phyloP scores from a whole-genome alignment of 192 early-diverging fungal genomes.

The Rhizoclosmatium sp. region DNA sequence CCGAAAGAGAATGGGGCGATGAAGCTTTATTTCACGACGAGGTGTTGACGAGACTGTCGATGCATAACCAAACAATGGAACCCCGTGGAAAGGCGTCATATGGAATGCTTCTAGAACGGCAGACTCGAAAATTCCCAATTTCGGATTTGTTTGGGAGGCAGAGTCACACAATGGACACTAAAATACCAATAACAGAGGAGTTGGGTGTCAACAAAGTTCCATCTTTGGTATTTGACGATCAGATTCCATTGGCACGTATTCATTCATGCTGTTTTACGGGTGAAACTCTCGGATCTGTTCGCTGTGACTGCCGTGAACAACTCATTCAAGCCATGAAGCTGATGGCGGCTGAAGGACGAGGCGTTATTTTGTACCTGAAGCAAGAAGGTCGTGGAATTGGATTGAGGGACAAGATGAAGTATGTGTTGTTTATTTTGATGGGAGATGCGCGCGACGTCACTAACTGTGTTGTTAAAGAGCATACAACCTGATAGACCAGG shows the following conservation, averaged over 20 bases:
- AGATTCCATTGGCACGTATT: constrained; percentile 82
- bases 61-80: too few species aligned
- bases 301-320: constrained; percentile 83
- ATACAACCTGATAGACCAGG: constrained; percentile 96
- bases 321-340: constrained; percentile 40
- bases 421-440: constrained; percentile 31
- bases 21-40: too few species aligned
- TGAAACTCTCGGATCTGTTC: constrained; percentile 86
- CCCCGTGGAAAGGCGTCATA: too few species aligned
- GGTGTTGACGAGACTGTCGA: too few species aligned
- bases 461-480: constrained; percentile 64
- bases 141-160: too few species aligned
- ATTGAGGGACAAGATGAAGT: constrained; percentile 89
- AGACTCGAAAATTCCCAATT: too few species aligned
- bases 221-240: not conserved
- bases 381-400: constrained; percentile 98
- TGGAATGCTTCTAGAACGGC: too few species aligned
- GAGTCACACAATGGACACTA: not conserved
- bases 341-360: constrained; percentile 83
- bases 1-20: too few species aligned
- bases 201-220: not conserved
- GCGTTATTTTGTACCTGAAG: constrained; percentile 94
- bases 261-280: constrained; percentile 98
- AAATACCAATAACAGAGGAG: not conserved
- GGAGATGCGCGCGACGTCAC: constrained; percentile 1